phyloP scores from a whole-genome alignment of 768 basidiomycete genomes.

The Rhodotorula paludigena region DNA sequence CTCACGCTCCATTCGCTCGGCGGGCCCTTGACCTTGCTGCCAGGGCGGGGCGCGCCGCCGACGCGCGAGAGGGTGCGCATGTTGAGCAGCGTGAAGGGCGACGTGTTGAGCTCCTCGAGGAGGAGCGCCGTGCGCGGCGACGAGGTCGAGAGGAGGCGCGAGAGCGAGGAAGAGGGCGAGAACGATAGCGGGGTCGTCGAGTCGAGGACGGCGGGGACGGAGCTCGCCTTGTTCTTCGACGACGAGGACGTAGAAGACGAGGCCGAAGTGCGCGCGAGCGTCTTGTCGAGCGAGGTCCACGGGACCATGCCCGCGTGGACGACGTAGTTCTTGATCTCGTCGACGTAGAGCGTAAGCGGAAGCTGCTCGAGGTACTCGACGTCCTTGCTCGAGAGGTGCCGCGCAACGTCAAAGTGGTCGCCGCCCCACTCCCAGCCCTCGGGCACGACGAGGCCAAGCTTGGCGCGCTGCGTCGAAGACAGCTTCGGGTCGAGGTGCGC shows the following conservation, averaged over 20 bases:
- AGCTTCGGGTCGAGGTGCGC: constrained; percentile 17
- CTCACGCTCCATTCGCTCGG: constrained; percentile 19
- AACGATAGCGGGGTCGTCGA: constrained; percentile 15
- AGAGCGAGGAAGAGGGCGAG: constrained; percentile 2
- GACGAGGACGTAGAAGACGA: neutral
- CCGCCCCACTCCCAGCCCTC: constrained; percentile 33
- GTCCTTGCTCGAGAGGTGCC: constrained; percentile 13
- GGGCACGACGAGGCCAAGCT: constrained; percentile 29
- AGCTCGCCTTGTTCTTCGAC: neutral
- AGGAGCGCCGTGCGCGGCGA: constrained; percentile 14
- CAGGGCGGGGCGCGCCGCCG: neutral
- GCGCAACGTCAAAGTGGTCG: constrained; percentile 34
- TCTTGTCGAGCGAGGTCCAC: constrained; percentile 7
- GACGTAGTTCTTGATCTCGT: constrained; percentile 28
- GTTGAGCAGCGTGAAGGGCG: constrained; percentile 33
- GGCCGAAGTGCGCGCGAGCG: neutral
- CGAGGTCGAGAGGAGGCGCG: constrained; percentile 2
- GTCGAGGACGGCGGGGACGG: neutral
- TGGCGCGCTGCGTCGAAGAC: neutral
- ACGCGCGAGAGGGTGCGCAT: constrained; percentile 21
- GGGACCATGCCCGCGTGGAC: constrained; percentile 39
- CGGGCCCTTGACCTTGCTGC: constrained; percentile 5
- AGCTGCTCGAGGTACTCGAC: constrained; percentile 19
- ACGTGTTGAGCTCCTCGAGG: constrained; percentile 19
- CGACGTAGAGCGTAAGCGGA: constrained; percentile 30